These are phyloP conservation scores for Penicillium sp. DNA, from an alignment of 2,329 filamentous ascomycete species.

Conservation along the genomic window DNA sequence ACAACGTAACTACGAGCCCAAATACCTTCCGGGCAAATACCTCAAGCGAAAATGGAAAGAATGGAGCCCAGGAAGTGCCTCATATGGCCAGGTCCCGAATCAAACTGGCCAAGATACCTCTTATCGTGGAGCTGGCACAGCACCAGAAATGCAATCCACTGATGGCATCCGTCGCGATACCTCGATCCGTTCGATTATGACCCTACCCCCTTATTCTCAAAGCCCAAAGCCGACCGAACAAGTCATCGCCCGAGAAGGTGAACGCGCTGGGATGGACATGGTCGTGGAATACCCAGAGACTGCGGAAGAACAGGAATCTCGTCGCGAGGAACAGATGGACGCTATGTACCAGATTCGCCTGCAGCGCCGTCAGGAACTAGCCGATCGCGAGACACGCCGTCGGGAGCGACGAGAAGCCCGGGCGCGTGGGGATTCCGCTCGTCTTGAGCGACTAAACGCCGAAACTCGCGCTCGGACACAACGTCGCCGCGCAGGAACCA, in stretches of 20 bases:
- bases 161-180: constrained; percentile 71
- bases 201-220: constrained; percentile 77
- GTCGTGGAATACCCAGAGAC: constrained; percentile 84
- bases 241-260: constrained; percentile 82
- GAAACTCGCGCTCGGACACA: constrained; percentile 46
- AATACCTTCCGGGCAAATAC: constrained; percentile 50
- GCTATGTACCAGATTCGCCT: constrained; percentile 84
- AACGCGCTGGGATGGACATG: constrained; percentile 85
- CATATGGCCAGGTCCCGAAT: constrained; percentile 42
- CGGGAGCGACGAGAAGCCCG: constrained; percentile 69
- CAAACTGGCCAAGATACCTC: constrained; percentile 24
- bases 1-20: constrained; percentile 47
- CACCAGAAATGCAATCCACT: constrained; percentile 29
- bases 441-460: constrained; percentile 64
- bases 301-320: constrained; percentile 70
- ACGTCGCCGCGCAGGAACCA: constrained; percentile 33
- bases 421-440: constrained; percentile 64
- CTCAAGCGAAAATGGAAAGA: constrained; percentile 53
- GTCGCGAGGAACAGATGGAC: constrained; percentile 89
- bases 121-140: constrained; percentile 26
- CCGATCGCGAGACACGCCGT: constrained; percentile 74
- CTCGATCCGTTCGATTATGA: constrained; percentile 90
- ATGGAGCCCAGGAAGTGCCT: constrained; percentile 44
- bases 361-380: constrained; percentile 69
- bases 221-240: constrained; percentile 72